Conservation (phyloP, 345 rosid genomes). For the Adansonia digitata region DNA sequence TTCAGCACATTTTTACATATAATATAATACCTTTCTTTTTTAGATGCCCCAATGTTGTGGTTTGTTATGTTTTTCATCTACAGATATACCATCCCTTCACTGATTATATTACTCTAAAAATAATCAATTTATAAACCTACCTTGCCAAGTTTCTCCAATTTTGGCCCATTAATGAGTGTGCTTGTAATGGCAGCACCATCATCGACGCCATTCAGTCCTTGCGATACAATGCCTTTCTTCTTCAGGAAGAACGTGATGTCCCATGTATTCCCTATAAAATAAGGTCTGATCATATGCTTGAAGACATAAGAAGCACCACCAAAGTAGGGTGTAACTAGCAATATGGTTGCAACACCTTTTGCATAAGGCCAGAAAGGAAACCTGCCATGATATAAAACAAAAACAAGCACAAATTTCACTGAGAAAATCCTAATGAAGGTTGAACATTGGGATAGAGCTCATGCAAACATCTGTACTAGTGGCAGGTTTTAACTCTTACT, state of each 20-base stretch:
- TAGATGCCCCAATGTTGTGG: background rate
- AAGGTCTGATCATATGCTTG: slow-evolving; percentile 15
- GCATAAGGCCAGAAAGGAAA: slow-evolving; percentile 33
- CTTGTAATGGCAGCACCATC: slow-evolving; percentile 3
- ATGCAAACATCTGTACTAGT: background rate
- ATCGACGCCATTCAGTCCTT: background rate
- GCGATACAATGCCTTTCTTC: background rate
- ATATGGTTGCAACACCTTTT: slow-evolving; percentile 26
- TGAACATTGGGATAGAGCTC: no score
- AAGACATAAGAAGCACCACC: slow-evolving; percentile 33
- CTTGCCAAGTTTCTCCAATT: slow-evolving; percentile 16
- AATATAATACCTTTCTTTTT: background rate
- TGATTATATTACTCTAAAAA: background rate
- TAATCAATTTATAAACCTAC: slow-evolving; percentile 12
- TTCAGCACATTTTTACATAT: background rate
- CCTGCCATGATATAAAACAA: slow-evolving; percentile 16
- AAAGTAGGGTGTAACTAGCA: slow-evolving; percentile 31
- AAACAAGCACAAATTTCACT: background rate
- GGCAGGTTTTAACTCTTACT: background rate
- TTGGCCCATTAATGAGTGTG: background rate
- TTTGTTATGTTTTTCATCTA: background rate
- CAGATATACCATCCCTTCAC: background rate
- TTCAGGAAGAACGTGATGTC: background rate
- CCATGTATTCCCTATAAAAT: slow-evolving; percentile 12
- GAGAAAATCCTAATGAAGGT: background rate